These are phyloP conservation scores for Barbatosphaeria neglecta DNA, from an alignment of 495 filamentous ascomycete genomes.

Conservation along the genomic window DNA sequence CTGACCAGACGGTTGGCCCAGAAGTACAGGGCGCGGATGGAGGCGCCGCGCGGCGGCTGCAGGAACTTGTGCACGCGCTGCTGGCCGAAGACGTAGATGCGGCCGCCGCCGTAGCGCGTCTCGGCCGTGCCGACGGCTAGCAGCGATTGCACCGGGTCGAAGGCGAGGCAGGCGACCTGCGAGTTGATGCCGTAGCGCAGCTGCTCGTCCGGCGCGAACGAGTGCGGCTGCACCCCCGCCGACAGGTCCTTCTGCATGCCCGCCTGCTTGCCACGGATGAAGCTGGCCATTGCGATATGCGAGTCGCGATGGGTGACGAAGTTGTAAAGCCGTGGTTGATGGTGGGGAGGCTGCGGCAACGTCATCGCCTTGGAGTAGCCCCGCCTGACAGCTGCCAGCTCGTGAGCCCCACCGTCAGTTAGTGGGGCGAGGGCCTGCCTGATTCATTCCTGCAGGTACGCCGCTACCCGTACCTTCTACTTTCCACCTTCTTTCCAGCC, in stretches of 20 bases:
- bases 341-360: too few species aligned
- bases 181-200: constrained; percentile 79
- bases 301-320: too few species aligned
- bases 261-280: constrained; percentile 83
- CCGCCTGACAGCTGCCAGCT: too few species aligned
- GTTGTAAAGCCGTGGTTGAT: too few species aligned
- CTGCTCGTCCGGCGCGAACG: constrained; percentile 76
- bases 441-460: too few species aligned
- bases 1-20: constrained; percentile 65
- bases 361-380: too few species aligned
- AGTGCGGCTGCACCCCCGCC: constrained; percentile 55
- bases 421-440: too few species aligned
- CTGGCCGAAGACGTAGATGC: constrained; percentile 87
- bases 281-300: constrained; percentile 61
- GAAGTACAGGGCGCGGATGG: constrained; percentile 29
- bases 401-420: too few species aligned
- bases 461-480: too few species aligned
- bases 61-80: constrained; percentile 64
- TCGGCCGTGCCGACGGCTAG: constrained; percentile 85
- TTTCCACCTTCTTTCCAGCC: too few species aligned
- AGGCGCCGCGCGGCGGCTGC: constrained; percentile 45
- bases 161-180: constrained; percentile 69
- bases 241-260: constrained; percentile 88
- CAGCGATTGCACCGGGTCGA: constrained; percentile 87
- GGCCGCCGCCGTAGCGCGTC: constrained; percentile 61